These are phyloP conservation scores for Elongisporangium prolatum DNA, from an alignment of 352 stramenopile genomes.

Conservation along the genomic window DNA sequence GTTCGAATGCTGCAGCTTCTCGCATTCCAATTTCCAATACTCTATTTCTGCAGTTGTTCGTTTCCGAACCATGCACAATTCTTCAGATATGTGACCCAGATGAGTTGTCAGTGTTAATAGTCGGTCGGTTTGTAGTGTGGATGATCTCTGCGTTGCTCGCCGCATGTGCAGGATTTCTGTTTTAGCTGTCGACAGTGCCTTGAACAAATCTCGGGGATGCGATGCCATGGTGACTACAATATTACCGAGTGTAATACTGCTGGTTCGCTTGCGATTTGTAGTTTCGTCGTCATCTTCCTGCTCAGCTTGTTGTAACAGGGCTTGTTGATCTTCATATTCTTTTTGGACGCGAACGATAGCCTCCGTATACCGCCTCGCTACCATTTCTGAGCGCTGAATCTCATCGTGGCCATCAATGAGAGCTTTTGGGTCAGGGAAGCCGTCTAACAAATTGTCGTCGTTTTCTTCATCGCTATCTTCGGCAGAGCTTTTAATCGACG, in stretches of 20 bases:
- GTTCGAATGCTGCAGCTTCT: slow-evolving; percentile 56
- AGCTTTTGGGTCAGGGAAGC: not conserved
- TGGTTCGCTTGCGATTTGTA: slow-evolving; percentile 45
- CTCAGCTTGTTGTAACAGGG: slow-evolving; percentile 33
- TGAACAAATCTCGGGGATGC: slow-evolving; percentile 60
- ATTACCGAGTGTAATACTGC: slow-evolving; percentile 48
- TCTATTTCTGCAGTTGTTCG: slow-evolving; percentile 49
- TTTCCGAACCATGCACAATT: slow-evolving; percentile 62
- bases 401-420: slow-evolving; percentile 13
- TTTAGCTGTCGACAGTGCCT: slow-evolving; percentile 42
- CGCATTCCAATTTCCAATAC: slow-evolving; percentile 65
- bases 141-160: slow-evolving; percentile 42
- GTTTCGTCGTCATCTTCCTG: slow-evolving; percentile 28
- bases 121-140: slow-evolving; percentile 49
- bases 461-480: slow-evolving; percentile 3
- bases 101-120: slow-evolving; percentile 62
- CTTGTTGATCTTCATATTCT: slow-evolving; percentile 48
- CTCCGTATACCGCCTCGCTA: slow-evolving; percentile 47
- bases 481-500: not conserved
- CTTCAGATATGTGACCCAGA: slow-evolving; percentile 59
- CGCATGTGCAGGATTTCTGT: slow-evolving; percentile 35
- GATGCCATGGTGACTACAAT: slow-evolving; percentile 51
- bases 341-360: slow-evolving; percentile 44
- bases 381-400: slow-evolving; percentile 36
- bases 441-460: not conserved